Percentiles rank a stretch among this genome's conserved stretches.
phyloP scores from a whole-genome alignment of 2,329 filamentous ascomycete species.

The Parascedosporium putredinis region DNA sequence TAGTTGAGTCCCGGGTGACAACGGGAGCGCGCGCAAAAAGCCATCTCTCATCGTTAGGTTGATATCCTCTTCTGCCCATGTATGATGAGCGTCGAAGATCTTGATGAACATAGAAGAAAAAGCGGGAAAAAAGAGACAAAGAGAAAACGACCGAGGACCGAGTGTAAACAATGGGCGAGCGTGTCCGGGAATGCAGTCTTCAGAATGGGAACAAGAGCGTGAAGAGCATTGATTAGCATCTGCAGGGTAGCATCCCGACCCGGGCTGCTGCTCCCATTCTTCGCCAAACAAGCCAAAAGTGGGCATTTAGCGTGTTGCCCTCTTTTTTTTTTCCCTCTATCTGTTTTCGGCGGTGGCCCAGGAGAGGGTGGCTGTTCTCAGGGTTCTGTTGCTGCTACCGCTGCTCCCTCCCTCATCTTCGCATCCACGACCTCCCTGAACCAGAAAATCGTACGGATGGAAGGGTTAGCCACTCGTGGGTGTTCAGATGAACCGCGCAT shows the following conservation, averaged over 20 bases:
- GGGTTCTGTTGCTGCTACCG: too few relatives aligned
- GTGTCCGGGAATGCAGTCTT: neutral
- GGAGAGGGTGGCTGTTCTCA: too few relatives aligned
- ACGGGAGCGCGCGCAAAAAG: too few relatives aligned
- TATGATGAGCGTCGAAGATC: constrained; percentile 3
- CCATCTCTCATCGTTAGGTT: too few relatives aligned
- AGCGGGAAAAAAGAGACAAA: neutral
- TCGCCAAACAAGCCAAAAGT: too few relatives aligned
- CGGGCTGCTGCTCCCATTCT: neutral
- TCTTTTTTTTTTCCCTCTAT: too few relatives aligned
- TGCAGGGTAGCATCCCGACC: constrained; percentile 3
- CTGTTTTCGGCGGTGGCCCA: too few relatives aligned
- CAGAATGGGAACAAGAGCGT: neutral
- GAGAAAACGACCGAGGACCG: neutral
- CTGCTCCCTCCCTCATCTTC: too few relatives aligned
- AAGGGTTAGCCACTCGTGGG: neutral
- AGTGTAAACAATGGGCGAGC: neutral
- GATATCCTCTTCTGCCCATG: neutral
- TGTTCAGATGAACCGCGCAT: constrained; percentile 3
- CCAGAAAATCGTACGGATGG: constrained; percentile 1
- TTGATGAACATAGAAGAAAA: neutral
- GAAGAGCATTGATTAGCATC: too few relatives aligned
- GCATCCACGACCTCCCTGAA: neutral
- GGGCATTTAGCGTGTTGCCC: too few relatives aligned
- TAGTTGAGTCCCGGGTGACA: too few relatives aligned